Evolutionary conservation across 2,329 filamentous ascomycete species (phyloP).

Genomic region (Chaetomium globosum): DNA sequence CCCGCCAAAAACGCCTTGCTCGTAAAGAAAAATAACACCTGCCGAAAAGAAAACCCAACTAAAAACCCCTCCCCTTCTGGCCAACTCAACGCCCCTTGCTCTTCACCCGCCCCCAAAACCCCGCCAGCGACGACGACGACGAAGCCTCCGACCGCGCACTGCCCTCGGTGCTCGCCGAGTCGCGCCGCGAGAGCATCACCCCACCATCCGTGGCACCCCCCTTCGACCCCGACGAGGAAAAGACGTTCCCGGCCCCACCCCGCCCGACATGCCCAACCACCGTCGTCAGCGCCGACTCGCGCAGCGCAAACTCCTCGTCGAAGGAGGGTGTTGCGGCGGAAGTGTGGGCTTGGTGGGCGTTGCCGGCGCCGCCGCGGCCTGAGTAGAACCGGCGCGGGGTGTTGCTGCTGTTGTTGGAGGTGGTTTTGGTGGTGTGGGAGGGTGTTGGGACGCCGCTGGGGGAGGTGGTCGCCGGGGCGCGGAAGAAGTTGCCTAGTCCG

Average conservation of each 20-base stretch:
- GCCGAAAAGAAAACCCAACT: slow-evolving; percentile 8
- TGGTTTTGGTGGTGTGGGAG: slow-evolving; percentile 49
- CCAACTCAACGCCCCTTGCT: slow-evolving; percentile 29
- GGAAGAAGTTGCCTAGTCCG: slow-evolving; percentile 60
- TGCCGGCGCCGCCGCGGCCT: slow-evolving; percentile 69
- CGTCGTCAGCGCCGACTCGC: slow-evolving; percentile 54
- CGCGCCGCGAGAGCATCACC: slow-evolving; percentile 20
- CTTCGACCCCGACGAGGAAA: slow-evolving; percentile 22
- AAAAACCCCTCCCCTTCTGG: background rate
- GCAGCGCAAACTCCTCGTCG: slow-evolving; percentile 65
- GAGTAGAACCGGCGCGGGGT: slow-evolving; percentile 58
- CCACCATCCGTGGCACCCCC: background rate
- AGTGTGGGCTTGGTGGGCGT: slow-evolving; percentile 56
- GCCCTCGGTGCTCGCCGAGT: slow-evolving; percentile 34
- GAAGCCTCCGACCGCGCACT: slow-evolving; percentile 26
- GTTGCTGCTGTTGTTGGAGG: slow-evolving; percentile 25
- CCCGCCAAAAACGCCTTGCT: slow-evolving; percentile 32
- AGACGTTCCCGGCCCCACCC: slow-evolving; percentile 65
- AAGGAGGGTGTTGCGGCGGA: slow-evolving; percentile 52
- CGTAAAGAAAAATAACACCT: slow-evolving; percentile 11
- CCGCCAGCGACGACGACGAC: background rate
- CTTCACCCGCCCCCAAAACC: slow-evolving; percentile 49
- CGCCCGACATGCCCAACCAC: slow-evolving; percentile 58
- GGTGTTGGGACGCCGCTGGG: slow-evolving; percentile 55
- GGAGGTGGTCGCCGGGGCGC: slow-evolving; percentile 49